These are phyloP conservation scores for Saturnispora kantuleensis DNA, from an alignment of 805 yeast genomes.

Conservation along the genomic window DNA sequence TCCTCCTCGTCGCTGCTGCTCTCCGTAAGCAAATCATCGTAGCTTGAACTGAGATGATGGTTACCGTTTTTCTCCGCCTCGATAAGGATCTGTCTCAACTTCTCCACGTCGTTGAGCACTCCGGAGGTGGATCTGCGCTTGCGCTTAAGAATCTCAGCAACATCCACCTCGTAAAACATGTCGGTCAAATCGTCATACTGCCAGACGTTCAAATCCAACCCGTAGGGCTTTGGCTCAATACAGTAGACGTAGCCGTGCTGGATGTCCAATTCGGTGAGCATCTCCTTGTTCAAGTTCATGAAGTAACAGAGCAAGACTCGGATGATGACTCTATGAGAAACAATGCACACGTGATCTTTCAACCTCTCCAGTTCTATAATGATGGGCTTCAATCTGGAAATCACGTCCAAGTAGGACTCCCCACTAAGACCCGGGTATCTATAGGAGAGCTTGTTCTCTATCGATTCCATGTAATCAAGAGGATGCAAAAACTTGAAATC, in stretches of 20 bases:
- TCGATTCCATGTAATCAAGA: constrained; percentile 22
- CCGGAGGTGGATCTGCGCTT: constrained; percentile 25
- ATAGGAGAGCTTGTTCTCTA: constrained; percentile 24
- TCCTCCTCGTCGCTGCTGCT: constrained; percentile 10
- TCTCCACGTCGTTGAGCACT: constrained; percentile 12
- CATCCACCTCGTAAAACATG: constrained; percentile 30
- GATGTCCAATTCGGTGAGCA: constrained; percentile 31
- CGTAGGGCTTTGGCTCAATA: constrained; percentile 31
- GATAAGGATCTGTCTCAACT: constrained; percentile 10
- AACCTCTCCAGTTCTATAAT: constrained; percentile 29
- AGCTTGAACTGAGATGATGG: constrained; percentile 10
- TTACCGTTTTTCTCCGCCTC: constrained; percentile 1
- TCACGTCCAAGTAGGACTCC: constrained; percentile 30
- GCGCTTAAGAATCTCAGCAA: constrained; percentile 27
- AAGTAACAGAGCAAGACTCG: constrained; percentile 29
- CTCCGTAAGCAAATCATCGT: constrained; percentile 14
- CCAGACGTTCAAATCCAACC: constrained; percentile 30
- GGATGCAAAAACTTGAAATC: constrained; percentile 22
- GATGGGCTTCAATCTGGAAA: constrained; percentile 27
- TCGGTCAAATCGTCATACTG: constrained; percentile 27
- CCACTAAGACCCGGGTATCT: constrained; percentile 31
- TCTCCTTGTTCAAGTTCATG: constrained; percentile 28
- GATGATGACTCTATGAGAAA: constrained; percentile 28
- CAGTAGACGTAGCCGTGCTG: constrained; percentile 28
- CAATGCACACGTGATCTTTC: constrained; percentile 27